Percentiles rank a stretch among this genome's conserved stretches.
Conservation (phyloP, 768 basidiomycete genomes). For the Scleroderma citrinum region DNA sequence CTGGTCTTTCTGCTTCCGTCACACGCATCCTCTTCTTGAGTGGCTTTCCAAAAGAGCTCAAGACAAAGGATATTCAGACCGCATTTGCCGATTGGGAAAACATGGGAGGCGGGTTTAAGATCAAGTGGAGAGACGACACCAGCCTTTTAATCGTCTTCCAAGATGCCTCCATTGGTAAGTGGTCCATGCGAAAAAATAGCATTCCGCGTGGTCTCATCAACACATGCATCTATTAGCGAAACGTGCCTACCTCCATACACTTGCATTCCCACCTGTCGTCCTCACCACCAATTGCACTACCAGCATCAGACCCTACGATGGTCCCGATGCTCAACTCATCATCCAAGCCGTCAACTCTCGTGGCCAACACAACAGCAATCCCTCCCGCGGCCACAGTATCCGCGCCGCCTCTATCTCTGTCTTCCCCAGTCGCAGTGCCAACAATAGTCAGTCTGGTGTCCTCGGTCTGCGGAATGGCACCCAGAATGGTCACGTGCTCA, state of each 20-base stretch:
- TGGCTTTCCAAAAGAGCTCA: slow-evolving; percentile 93
- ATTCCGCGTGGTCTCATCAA: too few species aligned
- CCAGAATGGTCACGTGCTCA: slow-evolving; percentile 34
- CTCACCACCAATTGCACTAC: too few species aligned
- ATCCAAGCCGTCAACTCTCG: slow-evolving; percentile 81
- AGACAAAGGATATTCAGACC: slow-evolving; percentile 92
- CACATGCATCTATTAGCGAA: too few species aligned
- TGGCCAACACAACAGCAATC: slow-evolving; percentile 51
- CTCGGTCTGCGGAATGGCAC: slow-evolving; percentile 23
- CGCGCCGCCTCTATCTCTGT: slow-evolving; percentile 64
- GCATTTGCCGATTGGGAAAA: slow-evolving; percentile 89
- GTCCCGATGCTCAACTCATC: too few species aligned
- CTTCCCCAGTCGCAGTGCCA: slow-evolving; percentile 48
- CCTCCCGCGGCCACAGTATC: slow-evolving; percentile 65
- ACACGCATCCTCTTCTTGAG: slow-evolving; percentile 90
- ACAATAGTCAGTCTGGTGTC: slow-evolving; percentile 30
- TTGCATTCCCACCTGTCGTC: too few species aligned
- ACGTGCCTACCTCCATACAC: too few species aligned
- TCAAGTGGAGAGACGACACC: slow-evolving; percentile 98
- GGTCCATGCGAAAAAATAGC: not conserved
- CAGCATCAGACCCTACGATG: too few species aligned
- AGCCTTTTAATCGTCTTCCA: slow-evolving; percentile 92
- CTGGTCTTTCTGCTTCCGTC: slow-evolving; percentile 87
- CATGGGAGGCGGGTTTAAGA: slow-evolving; percentile 89
- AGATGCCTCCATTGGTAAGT: slow-evolving; percentile 85